Conservation (phyloP, 345 rosid species). For the Linum tenue region DNA sequence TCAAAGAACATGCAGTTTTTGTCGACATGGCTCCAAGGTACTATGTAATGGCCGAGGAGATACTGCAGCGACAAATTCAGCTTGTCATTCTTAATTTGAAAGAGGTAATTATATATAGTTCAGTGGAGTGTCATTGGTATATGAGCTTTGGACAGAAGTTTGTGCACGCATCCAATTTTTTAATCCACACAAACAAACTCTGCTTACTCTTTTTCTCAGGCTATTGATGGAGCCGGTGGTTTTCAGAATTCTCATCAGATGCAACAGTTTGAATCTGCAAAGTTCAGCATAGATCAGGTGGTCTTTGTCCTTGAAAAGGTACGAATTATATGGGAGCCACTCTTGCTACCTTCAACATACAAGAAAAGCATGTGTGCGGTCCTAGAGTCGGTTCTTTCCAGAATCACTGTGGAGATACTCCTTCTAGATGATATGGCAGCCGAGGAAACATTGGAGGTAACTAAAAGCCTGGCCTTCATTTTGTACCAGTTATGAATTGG, state of each 20-base stretch:
- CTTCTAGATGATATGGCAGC: constrained; percentile 94
- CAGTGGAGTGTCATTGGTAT: neutral
- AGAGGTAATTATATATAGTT: constrained; percentile 37
- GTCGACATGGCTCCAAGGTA: constrained; percentile 86
- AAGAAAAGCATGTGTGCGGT: constrained; percentile 72
- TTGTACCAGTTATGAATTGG: neutral
- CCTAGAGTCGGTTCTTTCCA: constrained; percentile 71
- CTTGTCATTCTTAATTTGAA: constrained; percentile 56
- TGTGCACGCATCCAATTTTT: neutral
- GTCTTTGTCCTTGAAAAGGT: constrained; percentile 88
- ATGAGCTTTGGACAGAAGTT: neutral
- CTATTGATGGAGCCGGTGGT: constrained; percentile 80
- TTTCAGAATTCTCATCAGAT: constrained; percentile 85
- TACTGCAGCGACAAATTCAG: constrained; percentile 70
- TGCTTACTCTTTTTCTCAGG: constrained; percentile 35
- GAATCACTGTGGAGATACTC: constrained; percentile 66
- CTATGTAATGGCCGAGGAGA: constrained; percentile 73
- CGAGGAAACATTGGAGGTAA: constrained; percentile 88
- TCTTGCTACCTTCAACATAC: constrained; percentile 65
- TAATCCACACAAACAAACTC: neutral
- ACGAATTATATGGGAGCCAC: constrained; percentile 86
- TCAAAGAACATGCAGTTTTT: constrained; percentile 79
- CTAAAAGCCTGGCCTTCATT: neutral
- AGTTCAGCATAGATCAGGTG: constrained; percentile 86
- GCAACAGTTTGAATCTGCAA: constrained; percentile 79